Evolutionary conservation across 2,329 filamentous ascomycete genomes (phyloP).

Genomic region (Dendrostoma leiphaemia): DNA sequence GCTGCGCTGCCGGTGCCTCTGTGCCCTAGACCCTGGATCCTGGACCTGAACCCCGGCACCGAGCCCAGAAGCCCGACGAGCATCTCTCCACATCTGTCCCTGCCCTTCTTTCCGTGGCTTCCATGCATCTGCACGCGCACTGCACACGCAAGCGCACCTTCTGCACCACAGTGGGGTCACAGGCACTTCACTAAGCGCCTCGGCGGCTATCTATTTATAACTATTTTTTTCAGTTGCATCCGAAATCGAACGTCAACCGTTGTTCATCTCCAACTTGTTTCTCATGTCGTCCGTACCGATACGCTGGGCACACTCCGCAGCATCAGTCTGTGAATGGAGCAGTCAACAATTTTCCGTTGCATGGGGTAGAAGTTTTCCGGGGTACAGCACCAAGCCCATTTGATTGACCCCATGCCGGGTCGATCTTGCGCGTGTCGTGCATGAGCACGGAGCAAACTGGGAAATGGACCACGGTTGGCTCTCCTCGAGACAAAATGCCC

Average conservation of each 20-base stretch:
- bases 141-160: no score
- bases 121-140: slow-evolving; percentile 1
- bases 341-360: no score
- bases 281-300: not conserved
- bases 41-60: no score
- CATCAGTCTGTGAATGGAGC: no score
- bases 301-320: not conserved
- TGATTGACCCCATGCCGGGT: not conserved
- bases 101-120: no score
- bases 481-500: not conserved
- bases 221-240: not conserved
- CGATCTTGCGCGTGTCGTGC: not conserved
- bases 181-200: slow-evolving; percentile 13
- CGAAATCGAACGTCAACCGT: slow-evolving; percentile 3
- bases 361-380: no score
- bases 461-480: not conserved
- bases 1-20: no score
- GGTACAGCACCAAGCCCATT: not conserved
- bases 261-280: no score
- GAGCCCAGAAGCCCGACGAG: no score
- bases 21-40: no score
- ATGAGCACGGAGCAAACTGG: not conserved
- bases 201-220: slow-evolving; percentile 11
- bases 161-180: slow-evolving; percentile 5
- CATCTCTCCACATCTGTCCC: no score